Evolutionary conservation across 108 stramenopile genomes (phyloP).

Genomic region (Phaeodactylum tricornutum): DNA sequence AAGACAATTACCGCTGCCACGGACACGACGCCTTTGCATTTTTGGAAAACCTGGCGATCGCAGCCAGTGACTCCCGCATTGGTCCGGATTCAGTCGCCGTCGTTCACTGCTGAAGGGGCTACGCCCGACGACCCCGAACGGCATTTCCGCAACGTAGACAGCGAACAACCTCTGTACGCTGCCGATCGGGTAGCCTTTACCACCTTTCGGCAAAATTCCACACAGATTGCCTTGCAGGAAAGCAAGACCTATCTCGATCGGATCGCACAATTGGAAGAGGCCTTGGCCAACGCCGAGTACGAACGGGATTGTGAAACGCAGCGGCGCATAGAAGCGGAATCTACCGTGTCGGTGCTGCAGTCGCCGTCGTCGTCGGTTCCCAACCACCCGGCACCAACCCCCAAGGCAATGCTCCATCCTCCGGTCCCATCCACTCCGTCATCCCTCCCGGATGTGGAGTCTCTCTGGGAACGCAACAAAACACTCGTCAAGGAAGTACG

Average conservation of each 20-base stretch:
- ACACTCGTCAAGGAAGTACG: constrained; percentile 74
- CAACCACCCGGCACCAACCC: neutral
- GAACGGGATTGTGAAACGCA: neutral
- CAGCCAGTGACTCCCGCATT: no score
- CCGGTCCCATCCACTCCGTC: neutral
- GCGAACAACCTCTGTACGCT: no score
- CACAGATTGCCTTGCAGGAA: neutral
- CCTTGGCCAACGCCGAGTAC: neutral
- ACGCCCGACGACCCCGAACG: no score
- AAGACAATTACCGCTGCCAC: no score
- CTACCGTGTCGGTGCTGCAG: neutral
- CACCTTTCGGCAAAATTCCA: neutral
- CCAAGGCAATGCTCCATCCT: neutral
- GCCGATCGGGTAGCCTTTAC: no score
- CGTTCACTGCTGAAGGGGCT: no score
- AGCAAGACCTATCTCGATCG: neutral
- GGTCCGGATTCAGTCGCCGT: no score
- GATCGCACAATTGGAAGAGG: neutral
- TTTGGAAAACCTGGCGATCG: no score
- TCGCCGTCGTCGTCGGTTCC: no score
- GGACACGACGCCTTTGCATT: no score
- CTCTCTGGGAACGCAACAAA: constrained; percentile 60
- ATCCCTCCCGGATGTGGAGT: no score
- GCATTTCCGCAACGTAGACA: no score
- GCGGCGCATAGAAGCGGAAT: neutral